These are phyloP conservation scores for Dryadomyces sulphureus DNA, from an alignment of 2,329 filamentous ascomycete species.

Conservation along the genomic window DNA sequence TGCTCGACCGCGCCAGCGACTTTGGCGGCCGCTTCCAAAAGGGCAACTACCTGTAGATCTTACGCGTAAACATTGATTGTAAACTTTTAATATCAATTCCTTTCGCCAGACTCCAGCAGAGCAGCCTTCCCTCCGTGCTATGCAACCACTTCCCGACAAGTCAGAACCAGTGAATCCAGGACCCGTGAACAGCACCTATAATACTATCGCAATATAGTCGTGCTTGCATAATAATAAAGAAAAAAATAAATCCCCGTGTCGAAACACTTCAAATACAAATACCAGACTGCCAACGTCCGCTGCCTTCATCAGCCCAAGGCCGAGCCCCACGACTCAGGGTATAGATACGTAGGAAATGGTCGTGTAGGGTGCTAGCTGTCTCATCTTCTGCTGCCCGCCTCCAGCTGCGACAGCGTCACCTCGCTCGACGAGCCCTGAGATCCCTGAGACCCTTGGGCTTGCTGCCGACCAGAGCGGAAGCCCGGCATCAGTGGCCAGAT, in stretches of 20 bases:
- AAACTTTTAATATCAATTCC: not conserved
- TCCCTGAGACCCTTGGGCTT: no score
- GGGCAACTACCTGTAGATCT: constrained; percentile 43
- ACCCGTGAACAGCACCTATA: not conserved
- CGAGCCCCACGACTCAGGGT: no score
- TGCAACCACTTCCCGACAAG: no score
- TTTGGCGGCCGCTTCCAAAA: constrained; percentile 73
- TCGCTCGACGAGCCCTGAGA: constrained; percentile 1
- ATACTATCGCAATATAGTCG: not conserved
- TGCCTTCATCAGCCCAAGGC: no score
- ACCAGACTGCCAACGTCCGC: not conserved
- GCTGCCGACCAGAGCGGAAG: not conserved
- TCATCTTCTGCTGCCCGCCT: constrained; percentile 19
- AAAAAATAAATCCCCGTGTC: not conserved
- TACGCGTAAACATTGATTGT: not conserved
- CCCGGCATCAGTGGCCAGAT: not conserved
- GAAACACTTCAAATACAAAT: not conserved
- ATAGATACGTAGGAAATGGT: not conserved
- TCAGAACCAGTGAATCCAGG: not conserved
- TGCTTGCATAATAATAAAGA: constrained; percentile 2
- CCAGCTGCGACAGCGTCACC: constrained; percentile 19
- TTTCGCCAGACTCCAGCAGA: not conserved
- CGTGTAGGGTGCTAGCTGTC: not conserved
- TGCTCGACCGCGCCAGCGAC: constrained; percentile 65
- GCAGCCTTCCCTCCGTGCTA: not conserved